These are phyloP conservation scores for Candida smagusa DNA, from an alignment of 1,139 yeast species.

Conservation along the genomic window DNA sequence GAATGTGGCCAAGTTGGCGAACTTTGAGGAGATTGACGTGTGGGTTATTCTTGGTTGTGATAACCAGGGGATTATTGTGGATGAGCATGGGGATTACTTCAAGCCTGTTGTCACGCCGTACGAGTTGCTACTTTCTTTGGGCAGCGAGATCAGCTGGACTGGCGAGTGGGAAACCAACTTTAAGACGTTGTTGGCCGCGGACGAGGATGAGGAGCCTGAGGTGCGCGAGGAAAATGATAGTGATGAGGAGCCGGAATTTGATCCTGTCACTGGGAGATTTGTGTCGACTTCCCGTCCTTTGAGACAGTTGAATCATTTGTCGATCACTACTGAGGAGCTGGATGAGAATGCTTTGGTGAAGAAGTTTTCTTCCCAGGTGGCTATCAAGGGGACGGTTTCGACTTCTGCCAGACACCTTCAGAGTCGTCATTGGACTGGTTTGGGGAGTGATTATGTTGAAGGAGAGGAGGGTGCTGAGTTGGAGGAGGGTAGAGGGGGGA, in stretches of 20 bases:
- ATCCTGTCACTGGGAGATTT: conserved; percentile 81
- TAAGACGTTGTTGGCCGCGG: conserved; percentile 42
- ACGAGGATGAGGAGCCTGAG: conserved; percentile 18
- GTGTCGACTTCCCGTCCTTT: conserved; percentile 72
- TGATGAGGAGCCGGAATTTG: conserved; percentile 78
- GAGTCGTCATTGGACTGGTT: conserved; percentile 78
- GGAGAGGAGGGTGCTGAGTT: conserved; percentile 63
- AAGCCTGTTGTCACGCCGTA: conserved; percentile 94
- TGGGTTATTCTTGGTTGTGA: conserved; percentile 97
- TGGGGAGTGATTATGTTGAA: conserved; percentile 73
- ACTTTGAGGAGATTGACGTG: conserved; percentile 84
- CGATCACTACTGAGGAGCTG: conserved; percentile 41
- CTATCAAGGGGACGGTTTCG: conserved; percentile 76
- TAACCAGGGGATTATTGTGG: conserved; percentile 85
- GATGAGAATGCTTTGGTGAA: conserved; percentile 41
- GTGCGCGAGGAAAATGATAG: conserved; percentile 22
- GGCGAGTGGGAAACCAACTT: conserved; percentile 92
- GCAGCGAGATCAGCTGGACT: conserved; percentile 76
- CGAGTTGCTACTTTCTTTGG: conserved; percentile 78
- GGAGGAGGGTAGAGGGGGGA: conserved; percentile 81
- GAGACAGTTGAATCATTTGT: conserved; percentile 62
- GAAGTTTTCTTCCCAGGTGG: conserved; percentile 56
- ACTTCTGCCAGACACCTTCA: conserved; percentile 83
- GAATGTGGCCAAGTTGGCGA: conserved; percentile 95
- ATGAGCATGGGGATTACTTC: conserved; percentile 72